Percentiles rank a stretch among this genome's conserved stretches.
These are phyloP conservation scores for Colletotrichum sp. DNA, from an alignment of 2,329 filamentous ascomycete genomes.

Conservation along the genomic window DNA sequence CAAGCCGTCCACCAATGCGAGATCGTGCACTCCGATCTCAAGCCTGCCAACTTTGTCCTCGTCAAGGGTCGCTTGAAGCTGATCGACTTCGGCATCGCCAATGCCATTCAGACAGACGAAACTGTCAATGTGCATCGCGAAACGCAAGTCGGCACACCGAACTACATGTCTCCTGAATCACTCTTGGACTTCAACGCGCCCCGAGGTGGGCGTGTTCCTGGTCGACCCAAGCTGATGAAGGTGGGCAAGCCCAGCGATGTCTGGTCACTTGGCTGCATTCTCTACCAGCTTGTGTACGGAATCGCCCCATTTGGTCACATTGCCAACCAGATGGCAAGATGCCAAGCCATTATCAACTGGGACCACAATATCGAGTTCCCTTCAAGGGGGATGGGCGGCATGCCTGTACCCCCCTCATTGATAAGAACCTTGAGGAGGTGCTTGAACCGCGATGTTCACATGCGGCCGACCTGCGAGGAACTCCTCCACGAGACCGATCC, in stretches of 20 bases:
- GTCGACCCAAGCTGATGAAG: conserved; percentile 81
- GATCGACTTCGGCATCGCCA: conserved; percentile 98
- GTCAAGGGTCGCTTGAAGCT: conserved; percentile 90
- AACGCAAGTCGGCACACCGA: conserved; percentile 92
- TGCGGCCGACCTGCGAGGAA: conserved; percentile 68
- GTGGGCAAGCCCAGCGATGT: conserved; percentile 95
- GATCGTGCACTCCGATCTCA: conserved; percentile 95
- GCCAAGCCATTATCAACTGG: conserved; percentile 85
- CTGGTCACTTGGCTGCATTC: conserved; percentile 94
- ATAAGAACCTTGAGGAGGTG: conserved; percentile 68
- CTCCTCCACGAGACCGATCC: conserved; percentile 63
- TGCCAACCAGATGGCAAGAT: conserved; percentile 81
- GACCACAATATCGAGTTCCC: conserved; percentile 76
- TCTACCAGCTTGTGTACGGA: conserved; percentile 99
- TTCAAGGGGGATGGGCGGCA: conserved; percentile 69
- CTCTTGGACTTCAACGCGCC: conserved; percentile 83
- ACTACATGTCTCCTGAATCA: conserved; percentile 98
- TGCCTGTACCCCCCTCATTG: conserved; percentile 62
- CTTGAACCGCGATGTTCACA: conserved; percentile 64
- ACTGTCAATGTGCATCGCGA: conserved; percentile 98
- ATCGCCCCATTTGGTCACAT: conserved; percentile 95
- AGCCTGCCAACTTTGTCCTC: conserved; percentile 95
- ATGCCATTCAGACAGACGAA: conserved; percentile 93
- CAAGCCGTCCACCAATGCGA: conserved; percentile 87
- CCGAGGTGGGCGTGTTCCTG: conserved; percentile 46